These are phyloP conservation scores for Neocallimastix lanati DNA, from an alignment of 192 early-diverging fungal species.

Conservation along the genomic window DNA sequence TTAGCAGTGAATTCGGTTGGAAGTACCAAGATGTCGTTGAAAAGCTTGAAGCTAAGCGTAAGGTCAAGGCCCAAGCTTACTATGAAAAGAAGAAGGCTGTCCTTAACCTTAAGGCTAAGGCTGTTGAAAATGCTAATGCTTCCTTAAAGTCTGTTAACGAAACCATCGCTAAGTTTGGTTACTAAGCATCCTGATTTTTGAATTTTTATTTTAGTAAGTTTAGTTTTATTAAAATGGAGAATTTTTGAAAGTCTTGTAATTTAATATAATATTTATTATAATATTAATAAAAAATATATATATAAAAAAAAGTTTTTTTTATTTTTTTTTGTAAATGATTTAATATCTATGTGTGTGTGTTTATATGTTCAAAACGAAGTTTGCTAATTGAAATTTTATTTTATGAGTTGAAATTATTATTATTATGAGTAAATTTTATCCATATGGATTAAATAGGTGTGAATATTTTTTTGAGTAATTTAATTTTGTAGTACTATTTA, in stretches of 20 bases:
- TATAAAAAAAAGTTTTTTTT: too few species aligned
- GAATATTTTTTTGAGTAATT: too few species aligned
- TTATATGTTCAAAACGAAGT: too few species aligned
- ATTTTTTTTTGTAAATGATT: too few species aligned
- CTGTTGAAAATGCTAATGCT: slow-evolving; percentile 40
- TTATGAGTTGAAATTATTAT: too few species aligned
- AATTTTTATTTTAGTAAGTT: neutral
- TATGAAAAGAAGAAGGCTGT: slow-evolving; percentile 70
- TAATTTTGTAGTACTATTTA: too few species aligned
- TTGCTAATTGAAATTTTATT: too few species aligned
- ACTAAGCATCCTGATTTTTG: slow-evolving; percentile 11
- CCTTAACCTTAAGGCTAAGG: slow-evolving; percentile 36
- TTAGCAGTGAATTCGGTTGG: slow-evolving; percentile 95
- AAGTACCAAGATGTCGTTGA: slow-evolving; percentile 96
- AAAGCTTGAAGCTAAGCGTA: slow-evolving; percentile 96
- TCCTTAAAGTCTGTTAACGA: slow-evolving; percentile 20
- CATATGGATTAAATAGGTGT: too few species aligned
- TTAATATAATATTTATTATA: too few species aligned
- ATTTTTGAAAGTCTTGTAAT: neutral
- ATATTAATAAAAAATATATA: too few species aligned
- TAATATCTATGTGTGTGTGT: too few species aligned
- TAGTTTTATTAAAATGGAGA: neutral
- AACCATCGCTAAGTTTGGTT: slow-evolving; percentile 41
- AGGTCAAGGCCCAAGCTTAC: slow-evolving; percentile 78
- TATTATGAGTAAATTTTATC: too few species aligned